phyloP scores from a whole-genome alignment of 495 filamentous ascomycete genomes.

The Aspergillus avenaceus region DNA sequence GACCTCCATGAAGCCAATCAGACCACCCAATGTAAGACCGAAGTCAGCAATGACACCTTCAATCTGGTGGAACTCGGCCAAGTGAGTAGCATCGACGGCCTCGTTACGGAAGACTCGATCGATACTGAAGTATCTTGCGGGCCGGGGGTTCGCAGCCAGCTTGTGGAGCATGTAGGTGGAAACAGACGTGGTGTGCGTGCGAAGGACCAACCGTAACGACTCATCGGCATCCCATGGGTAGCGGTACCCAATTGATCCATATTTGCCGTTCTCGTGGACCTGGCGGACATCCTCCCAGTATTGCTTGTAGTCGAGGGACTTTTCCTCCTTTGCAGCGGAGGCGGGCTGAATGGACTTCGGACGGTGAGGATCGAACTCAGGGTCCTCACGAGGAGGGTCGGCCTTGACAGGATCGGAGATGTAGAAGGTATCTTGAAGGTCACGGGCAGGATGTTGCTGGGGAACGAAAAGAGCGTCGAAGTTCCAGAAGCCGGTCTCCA shows the following conservation, averaged over 20 bases:
- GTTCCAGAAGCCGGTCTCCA: slow-evolving; percentile 98
- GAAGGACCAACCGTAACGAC: slow-evolving; percentile 80
- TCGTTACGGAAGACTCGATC: slow-evolving; percentile 97
- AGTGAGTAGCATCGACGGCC: slow-evolving; percentile 91
- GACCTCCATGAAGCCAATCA: slow-evolving; percentile 94
- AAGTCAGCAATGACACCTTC: slow-evolving; percentile 98
- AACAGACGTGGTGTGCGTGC: slow-evolving; percentile 93
- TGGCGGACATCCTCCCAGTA: slow-evolving; percentile 84
- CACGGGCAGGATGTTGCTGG: slow-evolving; percentile 94
- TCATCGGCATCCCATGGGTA: slow-evolving; percentile 92
- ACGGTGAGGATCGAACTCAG: slow-evolving; percentile 37
- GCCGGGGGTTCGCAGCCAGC: slow-evolving; percentile 72
- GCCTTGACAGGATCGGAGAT: slow-evolving; percentile 81
- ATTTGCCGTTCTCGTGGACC: slow-evolving; percentile 83
- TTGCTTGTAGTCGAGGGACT: slow-evolving; percentile 64
- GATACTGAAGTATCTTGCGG: slow-evolving; percentile 94
- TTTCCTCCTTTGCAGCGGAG: slow-evolving; percentile 31
- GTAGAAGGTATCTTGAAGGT: slow-evolving; percentile 97
- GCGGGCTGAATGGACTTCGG: slow-evolving; percentile 29
- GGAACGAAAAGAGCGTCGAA: slow-evolving; percentile 96
- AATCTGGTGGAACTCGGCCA: slow-evolving; percentile 97
- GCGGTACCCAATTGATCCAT: slow-evolving; percentile 89
- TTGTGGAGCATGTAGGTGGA: slow-evolving; percentile 86
- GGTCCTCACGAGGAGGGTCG: slow-evolving; percentile 72
- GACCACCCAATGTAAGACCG: slow-evolving; percentile 79